Percentiles rank a stretch among this genome's conserved stretches.
These are phyloP conservation scores for Aspergillus quadrilineatus DNA, from an alignment of 2,329 filamentous ascomycete genomes.

Conservation along the genomic window DNA sequence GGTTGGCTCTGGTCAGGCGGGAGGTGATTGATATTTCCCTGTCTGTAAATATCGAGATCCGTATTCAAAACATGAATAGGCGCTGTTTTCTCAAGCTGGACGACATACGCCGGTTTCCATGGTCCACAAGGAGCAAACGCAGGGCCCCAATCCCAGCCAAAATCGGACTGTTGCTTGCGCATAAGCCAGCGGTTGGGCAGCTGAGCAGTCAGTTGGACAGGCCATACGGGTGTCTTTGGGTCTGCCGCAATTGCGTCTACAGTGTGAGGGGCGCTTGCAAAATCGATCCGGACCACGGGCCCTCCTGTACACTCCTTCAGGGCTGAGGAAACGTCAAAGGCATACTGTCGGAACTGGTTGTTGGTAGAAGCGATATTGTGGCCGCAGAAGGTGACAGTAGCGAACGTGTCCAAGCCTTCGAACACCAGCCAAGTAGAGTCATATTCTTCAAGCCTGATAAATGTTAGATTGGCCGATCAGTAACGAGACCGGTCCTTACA, in stretches of 20 bases:
- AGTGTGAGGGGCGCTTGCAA: slow-evolving; percentile 57
- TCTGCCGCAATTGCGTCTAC: slow-evolving; percentile 53
- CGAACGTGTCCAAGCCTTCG: slow-evolving; percentile 63
- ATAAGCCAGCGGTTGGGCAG: slow-evolving; percentile 57
- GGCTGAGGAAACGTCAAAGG: slow-evolving; percentile 55
- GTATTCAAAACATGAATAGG: slow-evolving; percentile 53
- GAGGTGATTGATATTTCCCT: slow-evolving; percentile 59
- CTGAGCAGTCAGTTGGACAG: slow-evolving; percentile 53
- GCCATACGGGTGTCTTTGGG: slow-evolving; percentile 53
- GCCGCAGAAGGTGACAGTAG: slow-evolving; percentile 56
- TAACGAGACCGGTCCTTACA: slow-evolving; percentile 32
- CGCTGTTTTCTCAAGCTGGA: slow-evolving; percentile 49
- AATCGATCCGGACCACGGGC: slow-evolving; percentile 52
- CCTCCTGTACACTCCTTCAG: slow-evolving; percentile 43
- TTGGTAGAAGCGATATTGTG: slow-evolving; percentile 56
- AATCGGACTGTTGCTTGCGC: slow-evolving; percentile 62
- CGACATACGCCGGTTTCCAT: slow-evolving; percentile 59
- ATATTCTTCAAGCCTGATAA: slow-evolving; percentile 28
- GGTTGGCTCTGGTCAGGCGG: slow-evolving; percentile 56
- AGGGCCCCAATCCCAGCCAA: slow-evolving; percentile 66
- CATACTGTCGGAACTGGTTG: slow-evolving; percentile 64
- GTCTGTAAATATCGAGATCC: slow-evolving; percentile 59
- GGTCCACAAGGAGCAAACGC: slow-evolving; percentile 63
- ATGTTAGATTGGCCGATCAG: not conserved
- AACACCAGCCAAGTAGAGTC: slow-evolving; percentile 57